A percentile compares a stretch with the other conserved stretches of the same genome.
These are phyloP conservation scores for Calonectria hawksworthii DNA, from an alignment of 2,329 filamentous ascomycete species.

Conservation along the genomic window DNA sequence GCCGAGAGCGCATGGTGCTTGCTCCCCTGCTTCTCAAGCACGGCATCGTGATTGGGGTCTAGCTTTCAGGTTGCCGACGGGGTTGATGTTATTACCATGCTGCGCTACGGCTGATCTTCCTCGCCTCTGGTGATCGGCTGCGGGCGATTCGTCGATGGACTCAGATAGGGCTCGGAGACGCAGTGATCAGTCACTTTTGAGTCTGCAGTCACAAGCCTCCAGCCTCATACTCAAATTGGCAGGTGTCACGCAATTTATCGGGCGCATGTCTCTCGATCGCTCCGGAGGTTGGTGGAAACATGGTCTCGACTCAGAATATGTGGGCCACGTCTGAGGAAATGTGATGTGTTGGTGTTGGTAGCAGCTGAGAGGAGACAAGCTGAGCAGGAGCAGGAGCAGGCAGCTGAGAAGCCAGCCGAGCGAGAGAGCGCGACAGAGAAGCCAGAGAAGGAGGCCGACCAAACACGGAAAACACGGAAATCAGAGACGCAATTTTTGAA, in stretches of 20 bases:
- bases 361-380: background rate
- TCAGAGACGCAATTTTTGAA: background rate
- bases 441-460: too few species aligned
- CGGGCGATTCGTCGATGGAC: background rate
- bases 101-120: background rate
- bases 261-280: conserved; percentile 3
- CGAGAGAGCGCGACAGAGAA: background rate
- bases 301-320: conserved; percentile 10
- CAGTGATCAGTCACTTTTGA: conserved; percentile 6
- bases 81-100: background rate
- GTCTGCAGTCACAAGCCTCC: conserved; percentile 1
- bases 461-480: too few species aligned
- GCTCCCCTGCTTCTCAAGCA: background rate
- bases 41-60: background rate
- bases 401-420: background rate
- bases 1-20: background rate
- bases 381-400: too few species aligned
- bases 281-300: background rate
- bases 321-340: conserved; percentile 9
- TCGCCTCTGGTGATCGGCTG: background rate
- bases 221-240: conserved; percentile 3
- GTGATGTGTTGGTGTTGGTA: background rate
- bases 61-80: background rate
- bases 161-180: background rate
- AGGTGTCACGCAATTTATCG: background rate